These are phyloP conservation scores for Limonium bicolor DNA, from an alignment of 148 eudicot genomes.

Conservation along the genomic window DNA sequence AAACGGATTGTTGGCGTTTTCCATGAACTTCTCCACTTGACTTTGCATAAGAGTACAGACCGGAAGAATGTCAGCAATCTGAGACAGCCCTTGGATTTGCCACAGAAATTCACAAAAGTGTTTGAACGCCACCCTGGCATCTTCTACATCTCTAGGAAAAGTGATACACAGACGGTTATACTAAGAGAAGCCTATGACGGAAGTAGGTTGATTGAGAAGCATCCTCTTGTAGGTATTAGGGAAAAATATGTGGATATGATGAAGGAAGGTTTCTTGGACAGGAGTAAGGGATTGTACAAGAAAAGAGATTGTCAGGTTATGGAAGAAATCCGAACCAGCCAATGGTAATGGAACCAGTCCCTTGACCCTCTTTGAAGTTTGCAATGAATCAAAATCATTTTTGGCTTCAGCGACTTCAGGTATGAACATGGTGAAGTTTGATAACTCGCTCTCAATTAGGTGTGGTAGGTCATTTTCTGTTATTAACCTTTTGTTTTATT, in stretches of 20 bases:
- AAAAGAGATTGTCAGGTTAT: constrained; percentile 5
- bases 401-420: too few species aligned
- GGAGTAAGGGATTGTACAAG: constrained; percentile 62
- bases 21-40: constrained; percentile 78
- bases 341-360: too few species aligned
- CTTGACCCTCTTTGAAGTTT: too few species aligned
- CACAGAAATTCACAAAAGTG: constrained; percentile 85
- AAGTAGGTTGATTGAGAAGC: constrained; percentile 40
- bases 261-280: constrained; percentile 54
- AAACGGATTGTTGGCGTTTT: constrained; percentile 79
- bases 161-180: constrained; percentile 59
- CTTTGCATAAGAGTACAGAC: constrained; percentile 47
- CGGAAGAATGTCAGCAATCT: constrained; percentile 77
- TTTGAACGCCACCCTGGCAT: constrained; percentile 95
- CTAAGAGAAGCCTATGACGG: constrained; percentile 68
- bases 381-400: too few species aligned
- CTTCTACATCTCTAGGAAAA: constrained; percentile 69
- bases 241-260: constrained; percentile 38
- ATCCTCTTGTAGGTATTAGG: constrained; percentile 60
- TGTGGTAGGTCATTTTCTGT: too few species aligned
- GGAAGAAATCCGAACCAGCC: too few species aligned
- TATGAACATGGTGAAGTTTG: too few species aligned
- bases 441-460: too few species aligned
- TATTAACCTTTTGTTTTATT: too few species aligned
- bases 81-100: constrained; percentile 50